Conservation (phyloP, 257 asterid genomes). For the Przewalskia tangutica region DNA sequence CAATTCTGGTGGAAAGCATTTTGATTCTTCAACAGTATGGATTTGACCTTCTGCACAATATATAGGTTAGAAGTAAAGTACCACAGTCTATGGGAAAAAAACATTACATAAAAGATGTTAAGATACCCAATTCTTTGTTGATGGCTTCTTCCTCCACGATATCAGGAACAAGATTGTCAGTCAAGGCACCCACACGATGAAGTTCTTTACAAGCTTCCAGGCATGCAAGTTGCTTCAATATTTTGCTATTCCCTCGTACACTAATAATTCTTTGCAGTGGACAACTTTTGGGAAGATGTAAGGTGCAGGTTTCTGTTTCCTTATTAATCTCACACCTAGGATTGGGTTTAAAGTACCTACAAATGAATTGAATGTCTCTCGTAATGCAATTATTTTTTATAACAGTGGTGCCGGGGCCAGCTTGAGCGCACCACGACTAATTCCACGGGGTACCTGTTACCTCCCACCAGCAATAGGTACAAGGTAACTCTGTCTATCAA, state of each 20-base stretch:
- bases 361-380: background rate
- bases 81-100: background rate
- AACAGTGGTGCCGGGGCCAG: no score
- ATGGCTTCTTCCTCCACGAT: constrained; percentile 48
- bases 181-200: constrained; percentile 53
- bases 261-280: constrained; percentile 31
- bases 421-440: no score
- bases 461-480: no score
- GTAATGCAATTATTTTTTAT: no score
- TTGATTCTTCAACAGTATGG: constrained; percentile 27
- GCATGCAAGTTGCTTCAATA: constrained; percentile 61
- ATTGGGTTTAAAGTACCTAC: constrained; percentile 65
- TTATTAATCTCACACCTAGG: constrained; percentile 48
- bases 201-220: constrained; percentile 80
- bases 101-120: background rate
- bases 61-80: background rate
- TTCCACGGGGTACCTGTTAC: no score
- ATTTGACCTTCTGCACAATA: constrained; percentile 26
- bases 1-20: constrained; percentile 55
- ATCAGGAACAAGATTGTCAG: constrained; percentile 69
- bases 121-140: constrained; percentile 34
- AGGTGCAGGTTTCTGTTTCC: constrained; percentile 33
- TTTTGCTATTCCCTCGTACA: constrained; percentile 31
- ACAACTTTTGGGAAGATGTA: constrained; percentile 61
- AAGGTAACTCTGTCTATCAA: no score